phyloP scores from a whole-genome alignment of 768 basidiomycete genomes.

The Phylloporus sp. region DNA sequence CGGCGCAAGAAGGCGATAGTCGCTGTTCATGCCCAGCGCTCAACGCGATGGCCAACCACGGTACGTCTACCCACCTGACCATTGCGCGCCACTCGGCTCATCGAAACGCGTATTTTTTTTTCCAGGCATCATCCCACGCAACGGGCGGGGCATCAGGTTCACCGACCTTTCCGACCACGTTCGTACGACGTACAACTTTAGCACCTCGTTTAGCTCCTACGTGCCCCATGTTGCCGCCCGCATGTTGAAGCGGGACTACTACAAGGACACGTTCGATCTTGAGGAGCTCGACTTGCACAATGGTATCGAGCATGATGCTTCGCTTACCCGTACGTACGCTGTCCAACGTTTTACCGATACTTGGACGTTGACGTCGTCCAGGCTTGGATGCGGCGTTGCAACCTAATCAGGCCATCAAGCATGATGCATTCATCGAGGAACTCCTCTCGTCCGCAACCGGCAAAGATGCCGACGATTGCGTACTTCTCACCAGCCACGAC shows the following conservation, averaged over 20 bases:
- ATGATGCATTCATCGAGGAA: conserved; percentile 49
- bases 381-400: conserved; percentile 12
- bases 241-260: conserved; percentile 53
- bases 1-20: conserved; percentile 60
- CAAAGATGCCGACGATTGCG: conserved; percentile 43
- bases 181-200: conserved; percentile 63
- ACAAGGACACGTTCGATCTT: conserved; percentile 56
- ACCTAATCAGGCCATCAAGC: conserved; percentile 49
- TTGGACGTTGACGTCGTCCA: no score
- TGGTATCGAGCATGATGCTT: conserved; percentile 39
- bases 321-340: conserved; percentile 29
- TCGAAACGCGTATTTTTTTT: no score
- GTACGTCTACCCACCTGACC: conserved; percentile 32
- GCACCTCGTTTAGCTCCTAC: conserved; percentile 60
- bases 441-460: conserved; percentile 58
- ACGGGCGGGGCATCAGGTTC: conserved; percentile 70
- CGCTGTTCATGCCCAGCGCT: conserved; percentile 69
- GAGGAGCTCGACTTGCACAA: conserved; percentile 68
- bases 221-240: conserved; percentile 58
- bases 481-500: conserved; percentile 52
- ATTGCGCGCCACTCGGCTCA: background rate
- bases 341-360: no score
- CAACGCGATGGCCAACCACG: conserved; percentile 82
- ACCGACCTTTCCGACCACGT: conserved; percentile 39
- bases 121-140: conserved; percentile 45